Percentiles rank a stretch among this genome's conserved stretches.
Conservation (phyloP, 805 yeast genomes). For the Candida sanyiensis region DNA sequence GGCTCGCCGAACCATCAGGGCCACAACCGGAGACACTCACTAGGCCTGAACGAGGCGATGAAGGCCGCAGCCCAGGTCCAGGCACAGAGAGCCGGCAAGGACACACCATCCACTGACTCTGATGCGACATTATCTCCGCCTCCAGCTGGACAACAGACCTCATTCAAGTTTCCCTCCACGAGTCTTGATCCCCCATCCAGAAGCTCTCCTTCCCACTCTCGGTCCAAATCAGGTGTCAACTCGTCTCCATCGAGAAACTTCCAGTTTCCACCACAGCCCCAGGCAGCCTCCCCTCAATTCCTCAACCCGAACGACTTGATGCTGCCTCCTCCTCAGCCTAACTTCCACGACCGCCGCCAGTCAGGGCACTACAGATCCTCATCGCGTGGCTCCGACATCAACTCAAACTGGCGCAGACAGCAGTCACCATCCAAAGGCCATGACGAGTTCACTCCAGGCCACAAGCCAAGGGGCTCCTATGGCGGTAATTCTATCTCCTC, state of each 20-base stretch:
- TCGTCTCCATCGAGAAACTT: constrained; percentile 43
- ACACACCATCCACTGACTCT: too few species aligned
- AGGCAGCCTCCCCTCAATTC: constrained; percentile 17
- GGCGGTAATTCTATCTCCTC: constrained; percentile 49
- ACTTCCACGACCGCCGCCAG: constrained; percentile 34
- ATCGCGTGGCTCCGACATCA: constrained; percentile 34
- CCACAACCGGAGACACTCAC: constrained; percentile 85
- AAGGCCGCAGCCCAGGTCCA: constrained; percentile 93
- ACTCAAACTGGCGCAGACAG: constrained; percentile 55
- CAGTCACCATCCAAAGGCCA: constrained; percentile 31
- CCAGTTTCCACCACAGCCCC: constrained; percentile 80
- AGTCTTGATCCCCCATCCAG: constrained; percentile 29
- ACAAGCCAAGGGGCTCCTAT: constrained; percentile 67
- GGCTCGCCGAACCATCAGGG: constrained; percentile 37
- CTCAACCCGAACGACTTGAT: constrained; percentile 26
- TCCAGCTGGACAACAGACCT: constrained; percentile 18
- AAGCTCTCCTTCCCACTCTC: constrained; percentile 17
- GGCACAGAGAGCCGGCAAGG: constrained; percentile 50
- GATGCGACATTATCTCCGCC: constrained; percentile 16
- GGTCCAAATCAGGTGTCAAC: constrained; percentile 23
- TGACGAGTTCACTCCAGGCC: constrained; percentile 64
- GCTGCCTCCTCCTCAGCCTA: constrained; percentile 21
- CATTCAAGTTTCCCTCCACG: constrained; percentile 53
- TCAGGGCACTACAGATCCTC: constrained; percentile 36
- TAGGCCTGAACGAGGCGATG: constrained; percentile 88